Evolutionary conservation across 139 green algal genomes (phyloP), one percentile per base, ranked within the genome.

Genomic region (Chlamydomonas sp.): DNA sequence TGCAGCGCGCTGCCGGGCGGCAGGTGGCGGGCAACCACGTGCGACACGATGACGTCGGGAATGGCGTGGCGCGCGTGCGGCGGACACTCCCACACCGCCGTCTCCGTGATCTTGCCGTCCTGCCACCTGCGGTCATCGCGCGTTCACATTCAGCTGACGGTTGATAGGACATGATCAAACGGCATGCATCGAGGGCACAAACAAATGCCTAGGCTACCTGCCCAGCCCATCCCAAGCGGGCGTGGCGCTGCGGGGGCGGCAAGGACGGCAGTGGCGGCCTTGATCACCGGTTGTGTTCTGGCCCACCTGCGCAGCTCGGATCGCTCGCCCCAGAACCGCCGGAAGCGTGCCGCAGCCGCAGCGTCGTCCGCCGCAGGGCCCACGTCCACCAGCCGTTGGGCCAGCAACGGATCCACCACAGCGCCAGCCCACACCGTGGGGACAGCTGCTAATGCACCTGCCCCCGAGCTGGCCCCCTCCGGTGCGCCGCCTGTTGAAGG

Each of bases 51-150:
- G 63, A 82, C 71, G 90, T 96, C 93, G 1, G 91, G 85, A 7
- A 96, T 94, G 66, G 79, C 59, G 90, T 97, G 93, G 0, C 94
- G 92, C 49, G 90, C 73, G 7, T 84, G 89, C 0, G 91, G 83
- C 5, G 64, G 74, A 77, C 63, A 77, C 78, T 96, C 92, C 96
- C 96, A 98, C 4, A 96, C 91, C 58, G 97, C 93, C 15, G 96
- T 90, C 92, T 98, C 95, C 9, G 71, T 88, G 81, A 98, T 97
- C 72, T 91, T 93, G 71, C 95, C 95, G 74, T 98, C 95, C 84
- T 96, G 88, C 80, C 90, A 92, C 16, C 88, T 74, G n/a, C 61
- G 77, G 61, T 4, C 74, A 81, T 6, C 73, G 79, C 58, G 68
- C 8, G 64, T 83, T 85, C 80, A 87, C n/a, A n/a, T n/a, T n/a